phyloP scores from a whole-genome alignment of 2,329 filamentous ascomycete genomes.

The Botrytis squamosa region DNA sequence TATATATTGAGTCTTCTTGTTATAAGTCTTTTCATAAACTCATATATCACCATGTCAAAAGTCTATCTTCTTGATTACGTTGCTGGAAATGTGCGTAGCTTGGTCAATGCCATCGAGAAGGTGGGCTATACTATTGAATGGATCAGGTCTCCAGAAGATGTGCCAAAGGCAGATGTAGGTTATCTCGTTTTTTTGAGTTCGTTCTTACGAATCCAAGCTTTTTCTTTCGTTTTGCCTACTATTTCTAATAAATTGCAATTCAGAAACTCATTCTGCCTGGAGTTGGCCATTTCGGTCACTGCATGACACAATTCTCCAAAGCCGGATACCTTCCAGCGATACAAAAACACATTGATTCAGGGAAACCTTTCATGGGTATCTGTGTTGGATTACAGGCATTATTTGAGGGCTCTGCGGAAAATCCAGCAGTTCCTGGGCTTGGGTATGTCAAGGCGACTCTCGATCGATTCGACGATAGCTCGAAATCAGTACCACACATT shows the following conservation, averaged over 20 bases:
- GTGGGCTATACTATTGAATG: slow-evolving; percentile 91
- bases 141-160: slow-evolving; percentile 81
- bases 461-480: slow-evolving; percentile 69
- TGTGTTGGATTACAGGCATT: slow-evolving; percentile 92
- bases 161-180: slow-evolving; percentile 78
- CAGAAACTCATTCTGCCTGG: slow-evolving; percentile 93
- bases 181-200: neutral
- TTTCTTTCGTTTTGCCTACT: neutral
- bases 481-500: slow-evolving; percentile 96
- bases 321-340: slow-evolving; percentile 85
- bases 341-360: slow-evolving; percentile 74
- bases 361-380: slow-evolving; percentile 98
- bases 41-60: slow-evolving; percentile 60
- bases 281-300: slow-evolving; percentile 97
- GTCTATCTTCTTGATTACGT: slow-evolving; percentile 85
- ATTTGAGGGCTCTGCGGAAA: slow-evolving; percentile 82
- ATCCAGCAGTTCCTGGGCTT: slow-evolving; percentile 68
- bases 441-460: slow-evolving; percentile 71
- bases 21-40: neutral
- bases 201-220: neutral
- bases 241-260: neutral
- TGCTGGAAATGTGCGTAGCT: slow-evolving; percentile 90
- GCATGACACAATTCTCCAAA: slow-evolving; percentile 76
- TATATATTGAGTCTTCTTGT: neutral
- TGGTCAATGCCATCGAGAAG: slow-evolving; percentile 97